Conservation (phyloP, 2,329 filamentous ascomycete genomes). For the Passalora sequoiae region DNA sequence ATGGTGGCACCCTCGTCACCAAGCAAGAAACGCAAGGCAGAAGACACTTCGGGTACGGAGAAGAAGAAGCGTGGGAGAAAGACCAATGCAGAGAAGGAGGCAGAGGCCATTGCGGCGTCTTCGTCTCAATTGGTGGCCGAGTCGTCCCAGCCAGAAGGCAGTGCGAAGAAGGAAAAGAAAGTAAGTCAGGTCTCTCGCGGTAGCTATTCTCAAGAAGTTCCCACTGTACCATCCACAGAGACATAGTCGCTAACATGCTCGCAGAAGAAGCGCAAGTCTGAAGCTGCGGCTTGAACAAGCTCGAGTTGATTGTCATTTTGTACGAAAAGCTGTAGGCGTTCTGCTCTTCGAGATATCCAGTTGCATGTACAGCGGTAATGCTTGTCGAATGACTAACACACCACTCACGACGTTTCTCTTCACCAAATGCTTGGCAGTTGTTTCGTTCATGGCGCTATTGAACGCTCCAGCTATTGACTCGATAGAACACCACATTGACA, state of each 20-base stretch:
- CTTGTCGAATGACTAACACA: too few species aligned
- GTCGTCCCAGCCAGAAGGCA: not conserved
- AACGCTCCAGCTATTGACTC: too few species aligned
- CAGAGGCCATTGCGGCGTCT: not conserved
- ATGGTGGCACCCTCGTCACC: conserved; percentile 6
- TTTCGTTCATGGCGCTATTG: too few species aligned
- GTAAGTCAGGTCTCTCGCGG: not conserved
- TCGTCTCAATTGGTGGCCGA: conserved; percentile 2
- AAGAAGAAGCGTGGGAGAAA: conserved; percentile 32
- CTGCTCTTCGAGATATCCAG: too few species aligned
- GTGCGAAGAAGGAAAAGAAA: conserved; percentile 3
- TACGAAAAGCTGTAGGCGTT: too few species aligned
- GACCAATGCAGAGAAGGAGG: conserved; percentile 1
- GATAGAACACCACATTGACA: too few species aligned
- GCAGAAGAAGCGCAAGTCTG: conserved; percentile 11
- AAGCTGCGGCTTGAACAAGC: not conserved
- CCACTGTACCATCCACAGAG: too few species aligned
- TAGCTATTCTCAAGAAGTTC: too few species aligned
- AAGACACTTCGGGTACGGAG: conserved; percentile 14
- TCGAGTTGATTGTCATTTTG: too few species aligned
- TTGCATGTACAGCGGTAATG: too few species aligned
- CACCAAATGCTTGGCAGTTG: too few species aligned
- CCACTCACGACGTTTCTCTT: too few species aligned
- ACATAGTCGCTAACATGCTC: not conserved
- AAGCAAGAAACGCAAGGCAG: conserved; percentile 29